Evolutionary conservation across 1,284 basidiomycete species (phyloP), one percentile per base, ranked within the genome.

Genomic region (Trichosporon inkin): DNA sequence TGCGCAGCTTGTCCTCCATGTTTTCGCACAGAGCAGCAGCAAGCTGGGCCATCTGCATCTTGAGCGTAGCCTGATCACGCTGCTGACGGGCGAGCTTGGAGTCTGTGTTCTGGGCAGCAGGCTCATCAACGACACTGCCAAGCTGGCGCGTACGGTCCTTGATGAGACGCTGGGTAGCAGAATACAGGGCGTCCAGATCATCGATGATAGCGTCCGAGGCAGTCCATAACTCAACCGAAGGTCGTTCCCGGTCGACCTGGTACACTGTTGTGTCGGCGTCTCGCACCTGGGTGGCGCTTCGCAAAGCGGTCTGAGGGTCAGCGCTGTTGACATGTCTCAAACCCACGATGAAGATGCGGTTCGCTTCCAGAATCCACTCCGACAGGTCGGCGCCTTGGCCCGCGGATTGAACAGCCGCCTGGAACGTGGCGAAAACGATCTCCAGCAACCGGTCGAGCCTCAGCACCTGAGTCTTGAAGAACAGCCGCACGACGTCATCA

Each of bases 171-270:
- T 80, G 84, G 0, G 89, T 90, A 1, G 83, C 76, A 55, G 86
- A 83, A 70, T 93, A 94, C 19, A 94, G 82, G 49, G 83, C 82
- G 44, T 88, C 82, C 3, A 91, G 78, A 22, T 86, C 81, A 53
- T 90, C 86, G 57, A 96, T 84, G 49, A 90, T 77, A 0, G 75
- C 7, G 84, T 80, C 66, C 82, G 82, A 72, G 86, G 77, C 91
- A 2, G 92, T 91, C 95, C 95, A 99, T 1, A 90, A 85, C 66
- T 88, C 85, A 80, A 87, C 85, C 0, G 67, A 57, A 0, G 86
- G 86, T 35, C 83, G 79, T 13, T 67, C 60, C 0, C 70, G 58
- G 54, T 85, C 81, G 54, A 97, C 81, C 24, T 89, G 89, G 73
- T 98, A 99, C 6, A 88, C 82, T 3, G 82, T 82, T 3, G 83